Percentiles rank a stretch among this genome's conserved stretches.
These are phyloP conservation scores for Sphagnum tenellum DNA, from an alignment of 225 moss, liverwort and hornwort species.

Conservation along the genomic window DNA sequence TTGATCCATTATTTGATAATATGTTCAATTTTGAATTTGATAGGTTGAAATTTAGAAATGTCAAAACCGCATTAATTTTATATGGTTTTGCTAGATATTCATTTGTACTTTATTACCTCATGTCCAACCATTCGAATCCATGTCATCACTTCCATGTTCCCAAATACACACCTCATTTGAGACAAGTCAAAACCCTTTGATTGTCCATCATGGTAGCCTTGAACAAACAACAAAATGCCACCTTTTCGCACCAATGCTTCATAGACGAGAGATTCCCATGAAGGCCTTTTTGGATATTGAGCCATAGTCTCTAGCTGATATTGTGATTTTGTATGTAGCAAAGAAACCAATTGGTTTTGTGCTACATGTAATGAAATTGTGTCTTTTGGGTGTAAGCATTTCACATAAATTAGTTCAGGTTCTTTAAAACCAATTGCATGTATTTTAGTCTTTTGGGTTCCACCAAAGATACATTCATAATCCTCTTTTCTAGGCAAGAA, in stretches of 20 bases:
- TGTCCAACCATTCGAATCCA: constrained; percentile 23
- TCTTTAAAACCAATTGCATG: constrained; percentile 1
- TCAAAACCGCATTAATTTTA: too few relatives aligned
- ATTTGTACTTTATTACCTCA: constrained; percentile 9
- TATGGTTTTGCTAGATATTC: too few relatives aligned
- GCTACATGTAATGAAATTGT: neutral
- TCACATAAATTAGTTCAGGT: constrained; percentile 1
- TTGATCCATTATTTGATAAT: too few relatives aligned
- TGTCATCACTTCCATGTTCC: constrained; percentile 19
- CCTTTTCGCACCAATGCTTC: constrained; percentile 19
- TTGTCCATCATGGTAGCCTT: constrained; percentile 27
- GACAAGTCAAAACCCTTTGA: constrained; percentile 20
- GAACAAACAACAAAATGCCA: constrained; percentile 34
- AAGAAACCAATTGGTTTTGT: neutral
- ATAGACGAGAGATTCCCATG: constrained; percentile 39
- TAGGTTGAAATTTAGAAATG: too few relatives aligned
- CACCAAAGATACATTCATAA: constrained; percentile 12
- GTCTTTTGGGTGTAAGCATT: neutral
- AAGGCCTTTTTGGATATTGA: constrained; percentile 11
- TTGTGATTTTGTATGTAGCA: neutral
- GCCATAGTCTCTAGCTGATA: constrained; percentile 2
- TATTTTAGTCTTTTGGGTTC: neutral
- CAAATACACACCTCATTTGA: constrained; percentile 25
- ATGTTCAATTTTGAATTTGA: too few relatives aligned
- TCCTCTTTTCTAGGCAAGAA: constrained; percentile 10